Percentiles rank a stretch among this genome's conserved stretches.
Evolutionary conservation across 768 basidiomycete species (phyloP).

Genomic region (Tulasnella sp.): DNA sequence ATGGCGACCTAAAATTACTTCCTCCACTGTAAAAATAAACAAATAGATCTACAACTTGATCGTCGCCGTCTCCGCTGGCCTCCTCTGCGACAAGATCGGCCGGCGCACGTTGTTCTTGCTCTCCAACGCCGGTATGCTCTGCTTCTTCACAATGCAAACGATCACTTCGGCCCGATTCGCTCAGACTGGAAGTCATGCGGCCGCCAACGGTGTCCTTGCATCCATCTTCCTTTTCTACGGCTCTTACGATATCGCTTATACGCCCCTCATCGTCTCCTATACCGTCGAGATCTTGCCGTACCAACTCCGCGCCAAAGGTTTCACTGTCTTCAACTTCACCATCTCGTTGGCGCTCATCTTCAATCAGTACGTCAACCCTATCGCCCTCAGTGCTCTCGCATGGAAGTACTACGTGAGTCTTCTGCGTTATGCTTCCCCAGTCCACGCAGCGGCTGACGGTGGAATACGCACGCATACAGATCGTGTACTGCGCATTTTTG

Average conservation of each 20-base stretch:
- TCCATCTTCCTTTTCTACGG: constrained; percentile 79
- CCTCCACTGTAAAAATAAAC: too few species aligned
- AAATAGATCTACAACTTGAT: constrained; percentile 58
- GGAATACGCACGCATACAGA: constrained; percentile 26
- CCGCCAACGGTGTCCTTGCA: constrained; percentile 54
- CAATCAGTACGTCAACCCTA: constrained; percentile 80
- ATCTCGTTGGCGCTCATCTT: constrained; percentile 74
- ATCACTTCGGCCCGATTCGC: constrained; percentile 36
- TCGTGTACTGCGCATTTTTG: constrained; percentile 64
- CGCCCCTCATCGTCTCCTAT: constrained; percentile 76
- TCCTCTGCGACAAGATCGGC: constrained; percentile 52
- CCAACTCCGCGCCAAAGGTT: constrained; percentile 72
- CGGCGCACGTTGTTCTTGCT: constrained; percentile 50
- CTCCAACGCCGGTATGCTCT: constrained; percentile 24
- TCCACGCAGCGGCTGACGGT: too few species aligned
- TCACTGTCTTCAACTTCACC: constrained; percentile 67
- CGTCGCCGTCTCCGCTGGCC: constrained; percentile 47
- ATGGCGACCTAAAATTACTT: too few species aligned
- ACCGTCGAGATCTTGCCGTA: constrained; percentile 82
- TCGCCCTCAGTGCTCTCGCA: constrained; percentile 47
- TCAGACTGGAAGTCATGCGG: constrained; percentile 16
- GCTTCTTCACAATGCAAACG: constrained; percentile 41
- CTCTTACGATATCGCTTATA: constrained; percentile 71
- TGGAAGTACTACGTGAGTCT: constrained; percentile 69
- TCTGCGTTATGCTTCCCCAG: not conserved